Base-by-base conservation (phyloP, 805 yeast genomes). In the Babjeviella inositovora region DNA sequence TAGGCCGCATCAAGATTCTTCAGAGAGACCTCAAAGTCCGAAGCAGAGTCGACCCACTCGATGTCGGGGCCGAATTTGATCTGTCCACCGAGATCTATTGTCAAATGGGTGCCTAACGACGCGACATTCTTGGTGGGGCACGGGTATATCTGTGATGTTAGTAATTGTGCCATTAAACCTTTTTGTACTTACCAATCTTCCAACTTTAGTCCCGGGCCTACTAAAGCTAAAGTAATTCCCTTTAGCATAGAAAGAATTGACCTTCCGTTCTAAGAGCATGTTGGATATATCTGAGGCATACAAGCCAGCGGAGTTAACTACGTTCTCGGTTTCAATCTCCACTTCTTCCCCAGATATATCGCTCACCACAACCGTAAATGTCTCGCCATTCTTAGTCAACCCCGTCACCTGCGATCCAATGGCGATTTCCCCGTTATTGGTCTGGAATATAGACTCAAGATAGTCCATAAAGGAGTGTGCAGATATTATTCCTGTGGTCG, bases 91-190 rank as follows among this genome's bases (percentile, higher is more conserved):
- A 84, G 46, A 37, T 80, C 92, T 15, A 85, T 50, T 0, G 96
- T 84, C 30, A 85, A 48, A 50, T 84, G 96, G 0, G 90, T 79
- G 0, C 96, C 96, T 26, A 85, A 51, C 0, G 92, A 77, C n/a
- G 76, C 59, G 0, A 70, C 63, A 24, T 67, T 62, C 5, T 61
- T 61, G n/a, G 73, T 70, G 2, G 82, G 81, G 26, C 81, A 74
- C 1, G 95, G 95, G 42, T 84, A 84, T 1, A 84, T 51, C 25
- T 53, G 37, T 18, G n/a, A 40, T 41, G 21, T 41, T 37, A 14
- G 49, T 40, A 23, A 48, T 43, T 20, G 35, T 37, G 3, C 30
- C 23, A 2, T 41, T 29, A 4, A 28, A 14, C 11, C 13, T 9
- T 20, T 15, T 16, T 13, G 8, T 6, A 10, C 13, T 10, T 10